A percentile compares a stretch with the other conserved stretches of the same genome.
Conservation (phyloP, 2,329 filamentous ascomycete species). For the Aspergillus brasiliensis region DNA sequence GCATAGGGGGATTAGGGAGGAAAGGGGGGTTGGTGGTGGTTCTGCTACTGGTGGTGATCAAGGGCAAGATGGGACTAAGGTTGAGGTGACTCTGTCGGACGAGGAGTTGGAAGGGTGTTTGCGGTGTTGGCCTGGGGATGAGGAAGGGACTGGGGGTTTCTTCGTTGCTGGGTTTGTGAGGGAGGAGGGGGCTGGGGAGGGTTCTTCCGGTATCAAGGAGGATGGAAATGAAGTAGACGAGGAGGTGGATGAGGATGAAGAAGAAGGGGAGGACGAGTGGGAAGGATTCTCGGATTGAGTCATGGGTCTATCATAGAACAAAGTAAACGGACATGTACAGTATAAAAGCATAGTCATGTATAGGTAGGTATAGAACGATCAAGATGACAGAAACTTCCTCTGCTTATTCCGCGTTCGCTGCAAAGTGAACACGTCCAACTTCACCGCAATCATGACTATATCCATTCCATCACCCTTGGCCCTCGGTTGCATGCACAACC, state of each 20-base stretch:
- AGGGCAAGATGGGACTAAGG: neutral
- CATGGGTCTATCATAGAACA: neutral
- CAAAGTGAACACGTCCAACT: slow-evolving; percentile 70
- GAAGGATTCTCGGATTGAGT: slow-evolving; percentile 45
- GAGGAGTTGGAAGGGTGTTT: slow-evolving; percentile 71
- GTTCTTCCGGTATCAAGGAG: too few species aligned
- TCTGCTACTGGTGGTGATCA: slow-evolving; percentile 12
- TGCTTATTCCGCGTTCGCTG: slow-evolving; percentile 67
- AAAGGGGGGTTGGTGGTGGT: slow-evolving; percentile 22
- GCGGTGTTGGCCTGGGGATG: slow-evolving; percentile 77
- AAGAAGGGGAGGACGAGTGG: slow-evolving; percentile 46
- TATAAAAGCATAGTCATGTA: slow-evolving; percentile 3
- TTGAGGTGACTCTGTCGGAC: slow-evolving; percentile 44
- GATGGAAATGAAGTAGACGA: slow-evolving; percentile 23
- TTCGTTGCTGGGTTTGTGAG: slow-evolving; percentile 88
- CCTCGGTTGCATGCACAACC: slow-evolving; percentile 63
- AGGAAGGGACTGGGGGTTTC: slow-evolving; percentile 87
- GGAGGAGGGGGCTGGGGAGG: slow-evolving; percentile 40
- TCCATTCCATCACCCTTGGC: slow-evolving; percentile 57
- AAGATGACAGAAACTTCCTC: slow-evolving; percentile 61
- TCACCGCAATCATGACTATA: slow-evolving; percentile 73
- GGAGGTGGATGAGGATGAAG: slow-evolving; percentile 24
- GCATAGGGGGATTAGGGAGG: slow-evolving; percentile 61
- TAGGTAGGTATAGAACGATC: neutral
- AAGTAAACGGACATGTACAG: neutral